Conservation (phyloP, 345 rosid species). For the Eucalyptus virginea region DNA sequence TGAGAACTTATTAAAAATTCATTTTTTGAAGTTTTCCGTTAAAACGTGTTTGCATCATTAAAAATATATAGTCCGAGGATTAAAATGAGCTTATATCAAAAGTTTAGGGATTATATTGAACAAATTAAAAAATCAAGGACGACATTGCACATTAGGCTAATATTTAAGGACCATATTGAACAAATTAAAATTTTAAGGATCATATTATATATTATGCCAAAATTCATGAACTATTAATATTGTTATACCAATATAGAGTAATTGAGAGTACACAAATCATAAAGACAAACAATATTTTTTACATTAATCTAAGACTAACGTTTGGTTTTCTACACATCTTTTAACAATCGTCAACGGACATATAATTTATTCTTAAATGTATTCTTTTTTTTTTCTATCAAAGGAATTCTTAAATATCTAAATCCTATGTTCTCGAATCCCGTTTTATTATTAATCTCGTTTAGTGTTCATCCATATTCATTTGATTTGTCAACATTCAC, state of each 20-base stretch:
- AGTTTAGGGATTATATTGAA: rapidly evolving
- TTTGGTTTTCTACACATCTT: background rate
- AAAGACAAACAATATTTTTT: no score
- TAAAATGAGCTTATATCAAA: rapidly evolving
- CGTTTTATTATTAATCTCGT: background rate
- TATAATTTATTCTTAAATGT: background rate
- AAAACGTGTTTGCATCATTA: background rate
- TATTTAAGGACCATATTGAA: rapidly evolving
- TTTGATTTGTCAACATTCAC: background rate
- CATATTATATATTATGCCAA: no score
- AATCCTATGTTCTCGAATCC: background rate
- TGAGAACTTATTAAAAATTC: background rate
- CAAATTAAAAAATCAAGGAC: rapidly evolving
- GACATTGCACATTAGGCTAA: rapidly evolving
- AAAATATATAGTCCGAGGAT: no score
- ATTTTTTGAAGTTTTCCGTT: background rate
- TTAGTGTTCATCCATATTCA: background rate
- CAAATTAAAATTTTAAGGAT: rapidly evolving
- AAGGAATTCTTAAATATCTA: background rate
- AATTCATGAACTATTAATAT: no score
- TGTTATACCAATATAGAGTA: background rate
- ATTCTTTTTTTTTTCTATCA: background rate
- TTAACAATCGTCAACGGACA: background rate
- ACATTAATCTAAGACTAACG: background rate
- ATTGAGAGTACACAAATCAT: background rate